Evolutionary conservation across 2,329 filamentous ascomycete genomes (phyloP), one percentile per base, ranked within the genome.

Genomic region (Erysiphe neolycopersici): DNA sequence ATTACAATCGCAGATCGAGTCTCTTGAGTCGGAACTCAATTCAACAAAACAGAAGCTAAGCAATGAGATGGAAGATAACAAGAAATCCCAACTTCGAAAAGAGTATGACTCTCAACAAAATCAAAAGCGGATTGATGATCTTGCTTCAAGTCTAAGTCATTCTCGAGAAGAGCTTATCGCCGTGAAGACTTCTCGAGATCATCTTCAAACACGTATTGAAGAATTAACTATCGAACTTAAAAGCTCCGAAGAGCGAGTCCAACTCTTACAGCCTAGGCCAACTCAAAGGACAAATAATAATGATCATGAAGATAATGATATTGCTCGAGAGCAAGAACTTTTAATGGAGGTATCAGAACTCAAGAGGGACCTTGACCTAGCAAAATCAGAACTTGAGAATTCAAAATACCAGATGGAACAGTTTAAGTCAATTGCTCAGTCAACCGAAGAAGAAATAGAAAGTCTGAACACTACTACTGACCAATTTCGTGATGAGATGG

Each of bases 121-220:
- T 42, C 83, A 93, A 58, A 89, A 84, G 59, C 75, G 85, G 43
- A 89, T 95, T 47, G 87, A 98, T 51, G 87, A 95, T 54, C 70
- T 98, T 39, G 78, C 87, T 48, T 67, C 76, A 30, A 87, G 73
- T 52, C 65, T 94, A 36, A 69, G 81, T 51, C 73, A 83, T 47
- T 73, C 77, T 42, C 81, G 87, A 38, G 85, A 95, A 58, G 84
- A 94, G 52, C 70, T 92, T 43, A 73, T 89, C 39, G 76, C 77
- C 22, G 73, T 77, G 19, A 93, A 92, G 65, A 93, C 87, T 1
- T 80, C 74, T 40, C 75, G 79, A 41, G 87, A 95, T 57, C 81
- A 94, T 57, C 67, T 98, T 1, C 85, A 95, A 58, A 72, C 76
- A 31, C 73, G 85, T 45, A 82, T 93, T 3, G 80, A 92, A 50